These are phyloP conservation scores for Epichloe scottii DNA, from an alignment of 2,329 filamentous ascomycete species.

Conservation along the genomic window DNA sequence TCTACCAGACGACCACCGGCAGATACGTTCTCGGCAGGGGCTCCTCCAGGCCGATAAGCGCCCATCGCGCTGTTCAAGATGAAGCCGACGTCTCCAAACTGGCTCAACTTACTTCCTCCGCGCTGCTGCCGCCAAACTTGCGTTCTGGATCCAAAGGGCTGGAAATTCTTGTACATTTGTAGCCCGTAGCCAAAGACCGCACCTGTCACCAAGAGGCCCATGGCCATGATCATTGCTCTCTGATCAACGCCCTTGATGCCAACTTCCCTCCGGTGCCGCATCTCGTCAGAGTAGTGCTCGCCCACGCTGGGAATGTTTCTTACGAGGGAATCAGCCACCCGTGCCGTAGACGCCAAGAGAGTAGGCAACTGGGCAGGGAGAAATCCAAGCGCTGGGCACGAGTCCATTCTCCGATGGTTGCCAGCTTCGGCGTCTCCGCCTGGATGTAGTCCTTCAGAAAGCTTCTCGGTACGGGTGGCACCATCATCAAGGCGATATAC, in stretches of 20 bases:
- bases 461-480: conserved; percentile 30
- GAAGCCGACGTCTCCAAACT: conserved; percentile 34
- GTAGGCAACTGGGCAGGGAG: conserved; percentile 6
- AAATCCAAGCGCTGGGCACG: conserved; percentile 11
- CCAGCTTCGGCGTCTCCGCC: conserved; percentile 18
- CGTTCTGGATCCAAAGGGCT: conserved; percentile 31
- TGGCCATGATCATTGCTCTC: conserved; percentile 18
- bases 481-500: conserved; percentile 63
- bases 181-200: conserved; percentile 27
- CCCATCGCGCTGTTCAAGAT: conserved; percentile 28
- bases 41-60: conserved; percentile 10
- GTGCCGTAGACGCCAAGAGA: conserved; percentile 14
- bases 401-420: conserved; percentile 18
- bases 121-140: conserved; percentile 29
- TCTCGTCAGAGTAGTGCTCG: conserved; percentile 22
- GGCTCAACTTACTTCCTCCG: conserved; percentile 21
- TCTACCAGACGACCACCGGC: conserved; percentile 19
- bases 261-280: conserved; percentile 24
- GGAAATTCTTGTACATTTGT: conserved; percentile 26
- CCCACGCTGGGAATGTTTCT: conserved; percentile 24
- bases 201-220: conserved; percentile 24
- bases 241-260: conserved; percentile 20
- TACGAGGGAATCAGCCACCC: conserved; percentile 23
- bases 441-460: conserved; percentile 30
- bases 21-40: conserved; percentile 6